Conservation (phyloP, 2,329 filamentous ascomycete species). For the Hysterium pulicare region DNA sequence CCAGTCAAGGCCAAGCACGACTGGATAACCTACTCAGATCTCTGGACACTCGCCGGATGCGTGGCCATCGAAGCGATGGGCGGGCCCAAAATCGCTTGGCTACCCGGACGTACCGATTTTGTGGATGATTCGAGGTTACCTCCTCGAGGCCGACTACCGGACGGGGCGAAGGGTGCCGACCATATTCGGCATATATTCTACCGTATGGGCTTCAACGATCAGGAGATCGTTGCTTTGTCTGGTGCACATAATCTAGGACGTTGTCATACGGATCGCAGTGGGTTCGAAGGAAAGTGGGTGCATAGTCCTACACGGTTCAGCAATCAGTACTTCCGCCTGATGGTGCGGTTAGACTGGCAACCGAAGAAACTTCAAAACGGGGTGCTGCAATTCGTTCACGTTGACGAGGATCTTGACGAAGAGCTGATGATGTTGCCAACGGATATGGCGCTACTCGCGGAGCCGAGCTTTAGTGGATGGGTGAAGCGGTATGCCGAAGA, state of each 20-base stretch:
- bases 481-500: conserved; percentile 59
- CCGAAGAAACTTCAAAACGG: conserved; percentile 53
- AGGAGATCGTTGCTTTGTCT: conserved; percentile 56
- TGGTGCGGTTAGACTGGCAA: conserved; percentile 53
- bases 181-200: conserved; percentile 57
- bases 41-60: conserved; percentile 62
- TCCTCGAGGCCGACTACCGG: conserved; percentile 56
- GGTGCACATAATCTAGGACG: conserved; percentile 58
- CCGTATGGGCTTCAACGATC: conserved; percentile 59
- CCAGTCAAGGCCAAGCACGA: conserved; percentile 57
- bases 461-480: conserved; percentile 53
- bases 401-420: conserved; percentile 55
- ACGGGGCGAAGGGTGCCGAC: conserved; percentile 53
- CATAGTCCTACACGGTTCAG: conserved; percentile 58
- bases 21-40: conserved; percentile 64
- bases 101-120: conserved; percentile 58
- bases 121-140: conserved; percentile 60
- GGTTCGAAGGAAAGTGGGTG: conserved; percentile 59
- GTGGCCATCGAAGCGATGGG: conserved; percentile 60
- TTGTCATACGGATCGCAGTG: conserved; percentile 54
- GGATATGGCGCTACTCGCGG: conserved; percentile 57
- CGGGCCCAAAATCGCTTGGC: conserved; percentile 56
- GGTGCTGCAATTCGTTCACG: conserved; percentile 57
- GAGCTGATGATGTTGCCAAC: conserved; percentile 66
- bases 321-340: conserved; percentile 56